phyloP scores from a whole-genome alignment of 2,329 filamentous ascomycete genomes.

The Colletotrichum tabaci region DNA sequence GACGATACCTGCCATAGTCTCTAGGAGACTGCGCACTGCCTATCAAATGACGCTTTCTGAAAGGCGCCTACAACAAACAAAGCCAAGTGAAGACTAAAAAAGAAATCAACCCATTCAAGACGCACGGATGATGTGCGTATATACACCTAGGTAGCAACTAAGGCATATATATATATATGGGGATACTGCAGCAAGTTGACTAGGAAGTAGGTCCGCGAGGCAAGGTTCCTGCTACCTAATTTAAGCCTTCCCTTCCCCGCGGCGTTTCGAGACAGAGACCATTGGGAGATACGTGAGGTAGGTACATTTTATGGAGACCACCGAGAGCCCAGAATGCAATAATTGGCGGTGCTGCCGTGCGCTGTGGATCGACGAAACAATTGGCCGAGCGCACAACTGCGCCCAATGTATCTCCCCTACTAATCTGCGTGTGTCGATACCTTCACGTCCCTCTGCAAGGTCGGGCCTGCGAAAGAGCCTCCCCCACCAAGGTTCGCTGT shows the following conservation, averaged over 20 bases:
- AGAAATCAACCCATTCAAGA: too few relatives aligned
- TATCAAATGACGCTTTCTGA: neutral
- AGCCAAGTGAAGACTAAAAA: too few relatives aligned
- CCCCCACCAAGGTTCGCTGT: conserved; percentile 30
- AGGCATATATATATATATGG: too few relatives aligned
- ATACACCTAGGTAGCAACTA: too few relatives aligned
- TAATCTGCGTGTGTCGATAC: neutral
- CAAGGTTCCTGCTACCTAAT: conserved; percentile 16
- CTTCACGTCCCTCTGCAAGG: neutral
- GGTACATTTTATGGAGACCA: too few relatives aligned
- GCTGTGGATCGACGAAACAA: conserved; percentile 27
- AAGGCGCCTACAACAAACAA: neutral
- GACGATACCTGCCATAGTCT: neutral
- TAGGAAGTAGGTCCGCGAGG: neutral
- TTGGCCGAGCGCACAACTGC: neutral
- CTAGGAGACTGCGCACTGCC: neutral
- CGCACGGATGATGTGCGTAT: too few relatives aligned
- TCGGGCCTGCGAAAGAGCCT: conserved; percentile 18
- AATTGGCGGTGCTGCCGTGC: conserved; percentile 9
- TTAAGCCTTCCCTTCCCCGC: conserved; percentile 24
- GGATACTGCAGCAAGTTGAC: too few relatives aligned
- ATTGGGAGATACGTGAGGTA: neutral
- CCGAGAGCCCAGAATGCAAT: too few relatives aligned
- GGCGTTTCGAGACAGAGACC: conserved; percentile 19
- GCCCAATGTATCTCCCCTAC: neutral